phyloP scores from a whole-genome alignment of 768 basidiomycete species.

The Termitomyces sp. region DNA sequence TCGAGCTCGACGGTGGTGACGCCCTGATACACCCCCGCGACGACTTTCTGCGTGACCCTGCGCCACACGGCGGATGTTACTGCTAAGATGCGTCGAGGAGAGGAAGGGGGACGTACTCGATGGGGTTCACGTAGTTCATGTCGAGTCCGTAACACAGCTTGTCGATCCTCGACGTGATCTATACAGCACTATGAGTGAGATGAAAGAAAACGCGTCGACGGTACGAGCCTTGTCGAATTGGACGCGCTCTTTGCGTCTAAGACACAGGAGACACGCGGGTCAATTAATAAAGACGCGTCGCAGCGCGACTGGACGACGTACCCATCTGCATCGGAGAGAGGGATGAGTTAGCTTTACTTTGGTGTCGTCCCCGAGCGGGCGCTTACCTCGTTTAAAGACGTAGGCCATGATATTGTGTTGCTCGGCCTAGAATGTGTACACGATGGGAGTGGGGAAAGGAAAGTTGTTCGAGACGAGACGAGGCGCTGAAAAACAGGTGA shows the following conservation, averaged over 20 bases:
- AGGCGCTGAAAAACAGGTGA: constrained; percentile 10
- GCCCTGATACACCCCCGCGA: constrained; percentile 88
- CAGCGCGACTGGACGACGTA: constrained; percentile 33
- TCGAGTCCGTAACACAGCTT: constrained; percentile 97
- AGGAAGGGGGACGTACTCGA: constrained; percentile 55
- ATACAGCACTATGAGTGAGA: constrained; percentile 5
- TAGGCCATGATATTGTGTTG: constrained; percentile 24
- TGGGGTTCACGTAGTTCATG: constrained; percentile 84
- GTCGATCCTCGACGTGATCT: constrained; percentile 85
- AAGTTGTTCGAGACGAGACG: no score
- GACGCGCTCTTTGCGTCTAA: constrained; percentile 83
- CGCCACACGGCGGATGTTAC: background rate
- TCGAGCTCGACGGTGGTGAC: constrained; percentile 98
- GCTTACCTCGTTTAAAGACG: constrained; percentile 38
- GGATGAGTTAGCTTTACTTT: no score
- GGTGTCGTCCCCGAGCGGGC: background rate
- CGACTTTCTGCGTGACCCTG: constrained; percentile 89
- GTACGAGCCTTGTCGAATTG: constrained; percentile 83
- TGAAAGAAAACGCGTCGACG: constrained; percentile 3
- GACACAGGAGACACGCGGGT: background rate
- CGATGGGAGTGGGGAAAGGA: background rate
- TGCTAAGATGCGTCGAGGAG: no score
- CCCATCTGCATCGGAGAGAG: constrained; percentile 33
- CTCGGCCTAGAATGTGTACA: constrained; percentile 1
- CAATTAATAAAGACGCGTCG: constrained; percentile 27